A percentile compares a stretch with the other conserved stretches of the same genome.
Conservation (phyloP, 2,329 filamentous ascomycete genomes). For the Diaporthe citrichinensis region DNA sequence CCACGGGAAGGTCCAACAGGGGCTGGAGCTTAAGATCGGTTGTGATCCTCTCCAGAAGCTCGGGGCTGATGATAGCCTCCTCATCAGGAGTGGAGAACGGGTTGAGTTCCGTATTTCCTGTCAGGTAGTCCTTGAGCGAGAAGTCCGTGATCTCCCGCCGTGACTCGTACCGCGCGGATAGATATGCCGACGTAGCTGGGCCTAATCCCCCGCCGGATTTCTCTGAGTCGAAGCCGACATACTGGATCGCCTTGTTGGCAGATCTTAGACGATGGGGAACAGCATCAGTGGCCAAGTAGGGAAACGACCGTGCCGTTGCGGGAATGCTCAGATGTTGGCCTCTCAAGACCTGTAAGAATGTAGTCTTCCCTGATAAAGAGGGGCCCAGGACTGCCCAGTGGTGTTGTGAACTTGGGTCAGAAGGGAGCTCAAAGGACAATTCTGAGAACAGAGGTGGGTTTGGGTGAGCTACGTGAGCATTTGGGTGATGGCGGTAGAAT, state of each 20-base stretch:
- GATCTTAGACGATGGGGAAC: slow-evolving; percentile 69
- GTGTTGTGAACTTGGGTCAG: slow-evolving; percentile 63
- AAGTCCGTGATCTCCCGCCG: slow-evolving; percentile 89
- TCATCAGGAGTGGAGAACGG: slow-evolving; percentile 69
- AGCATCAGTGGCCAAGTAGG: slow-evolving; percentile 77
- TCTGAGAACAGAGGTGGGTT: slow-evolving; percentile 83
- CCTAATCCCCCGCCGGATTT: slow-evolving; percentile 67
- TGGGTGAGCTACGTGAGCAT: slow-evolving; percentile 59
- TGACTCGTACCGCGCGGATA: slow-evolving; percentile 93
- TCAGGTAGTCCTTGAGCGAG: slow-evolving; percentile 83
- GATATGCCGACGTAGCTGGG: slow-evolving; percentile 78
- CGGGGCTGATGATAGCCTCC: slow-evolving; percentile 62
- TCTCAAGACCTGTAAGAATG: slow-evolving; percentile 83
- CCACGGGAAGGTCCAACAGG: slow-evolving; percentile 84
- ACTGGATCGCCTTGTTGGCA: slow-evolving; percentile 80
- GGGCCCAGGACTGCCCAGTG: slow-evolving; percentile 90
- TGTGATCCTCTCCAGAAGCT: slow-evolving; percentile 74
- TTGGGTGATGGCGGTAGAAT: slow-evolving; percentile 84
- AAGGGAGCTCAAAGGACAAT: slow-evolving; percentile 79
- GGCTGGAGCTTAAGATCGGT: slow-evolving; percentile 76
- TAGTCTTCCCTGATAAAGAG: slow-evolving; percentile 83
- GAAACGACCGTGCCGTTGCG: slow-evolving; percentile 81
- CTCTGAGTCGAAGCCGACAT: slow-evolving; percentile 91
- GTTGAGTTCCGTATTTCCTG: slow-evolving; percentile 87
- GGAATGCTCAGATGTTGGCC: slow-evolving; percentile 84